These are phyloP conservation scores for Cantharellus anzutake DNA, from an alignment of 768 basidiomycete species.

Conservation along the genomic window DNA sequence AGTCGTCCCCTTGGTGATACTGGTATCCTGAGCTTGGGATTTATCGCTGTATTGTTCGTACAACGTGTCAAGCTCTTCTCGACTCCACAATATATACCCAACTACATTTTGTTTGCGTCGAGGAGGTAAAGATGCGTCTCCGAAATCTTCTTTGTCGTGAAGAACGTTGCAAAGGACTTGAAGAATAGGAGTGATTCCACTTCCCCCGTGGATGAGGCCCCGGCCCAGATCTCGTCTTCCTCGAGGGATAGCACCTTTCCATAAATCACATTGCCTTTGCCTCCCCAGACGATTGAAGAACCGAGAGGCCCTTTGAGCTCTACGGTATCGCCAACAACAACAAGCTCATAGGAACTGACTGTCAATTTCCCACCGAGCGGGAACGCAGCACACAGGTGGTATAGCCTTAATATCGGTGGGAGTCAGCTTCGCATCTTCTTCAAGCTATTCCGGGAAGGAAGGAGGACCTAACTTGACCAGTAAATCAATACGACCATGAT, in stretches of 20 bases:
- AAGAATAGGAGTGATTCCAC: constrained; percentile 24
- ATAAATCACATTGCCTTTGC: constrained; percentile 21
- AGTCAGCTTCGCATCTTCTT: background rate
- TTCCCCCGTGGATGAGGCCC: constrained; percentile 16
- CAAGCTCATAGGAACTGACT: constrained; percentile 26
- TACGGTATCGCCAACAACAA: constrained; percentile 28
- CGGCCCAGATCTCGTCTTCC: constrained; percentile 22
- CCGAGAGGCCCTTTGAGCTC: constrained; percentile 45
- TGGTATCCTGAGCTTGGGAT: background rate
- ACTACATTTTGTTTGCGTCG: background rate
- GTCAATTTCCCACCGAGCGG: constrained; percentile 36
- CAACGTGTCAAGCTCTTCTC: background rate
- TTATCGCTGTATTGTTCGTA: background rate
- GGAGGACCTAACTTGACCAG: background rate
- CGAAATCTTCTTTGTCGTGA: constrained; percentile 20
- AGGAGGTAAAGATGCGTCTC: constrained; percentile 23
- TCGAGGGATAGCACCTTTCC: constrained; percentile 17
- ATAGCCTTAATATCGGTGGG: constrained; percentile 26
- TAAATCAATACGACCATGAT: background rate
- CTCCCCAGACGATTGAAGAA: constrained; percentile 33
- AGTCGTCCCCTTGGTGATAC: background rate
- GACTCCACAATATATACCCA: background rate
- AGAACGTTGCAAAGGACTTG: constrained; percentile 34
- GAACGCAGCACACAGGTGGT: constrained; percentile 20
- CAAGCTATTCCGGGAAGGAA: background rate